A percentile compares a stretch with the other conserved stretches of the same genome.
These are phyloP conservation scores for Wolfiporia cocos DNA, from an alignment of 1,284 basidiomycete species.

Conservation along the genomic window DNA sequence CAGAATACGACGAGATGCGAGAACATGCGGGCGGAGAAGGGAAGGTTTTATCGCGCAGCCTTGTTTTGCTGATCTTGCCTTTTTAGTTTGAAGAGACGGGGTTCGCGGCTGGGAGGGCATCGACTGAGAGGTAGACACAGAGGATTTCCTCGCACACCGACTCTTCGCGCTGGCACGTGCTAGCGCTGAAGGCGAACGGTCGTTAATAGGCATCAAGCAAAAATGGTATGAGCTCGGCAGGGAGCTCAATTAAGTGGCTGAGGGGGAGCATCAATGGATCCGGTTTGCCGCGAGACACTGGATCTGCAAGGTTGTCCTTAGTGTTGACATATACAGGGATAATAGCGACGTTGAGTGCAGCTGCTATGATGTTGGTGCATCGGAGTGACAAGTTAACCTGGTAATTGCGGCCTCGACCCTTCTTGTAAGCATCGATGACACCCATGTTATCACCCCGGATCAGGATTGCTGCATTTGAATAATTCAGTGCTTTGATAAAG, in stretches of 20 bases:
- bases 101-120: neutral
- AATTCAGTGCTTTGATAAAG: constrained; percentile 2
- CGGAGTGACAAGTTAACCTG: constrained; percentile 30
- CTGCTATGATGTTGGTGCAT: constrained; percentile 17
- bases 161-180: neutral
- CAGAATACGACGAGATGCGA: neutral
- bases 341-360: constrained; percentile 19
- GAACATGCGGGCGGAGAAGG: neutral
- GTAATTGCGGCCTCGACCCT: constrained; percentile 26
- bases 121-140: neutral
- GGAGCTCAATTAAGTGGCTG: neutral
- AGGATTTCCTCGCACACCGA: neutral
- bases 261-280: neutral
- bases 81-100: neutral
- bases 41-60: neutral
- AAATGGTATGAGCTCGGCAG: neutral
- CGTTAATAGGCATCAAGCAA: constrained; percentile 4
- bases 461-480: constrained; percentile 12
- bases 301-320: constrained; percentile 6
- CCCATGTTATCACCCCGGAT: constrained; percentile 35
- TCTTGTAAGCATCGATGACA: constrained; percentile 30
- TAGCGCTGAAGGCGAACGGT: neutral
- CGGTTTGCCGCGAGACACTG: constrained; percentile 10
- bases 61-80: neutral
- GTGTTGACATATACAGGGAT: constrained; percentile 5